Base-by-base conservation (phyloP, 75 land plant species). In the Selaginella tamariscina region DNA sequence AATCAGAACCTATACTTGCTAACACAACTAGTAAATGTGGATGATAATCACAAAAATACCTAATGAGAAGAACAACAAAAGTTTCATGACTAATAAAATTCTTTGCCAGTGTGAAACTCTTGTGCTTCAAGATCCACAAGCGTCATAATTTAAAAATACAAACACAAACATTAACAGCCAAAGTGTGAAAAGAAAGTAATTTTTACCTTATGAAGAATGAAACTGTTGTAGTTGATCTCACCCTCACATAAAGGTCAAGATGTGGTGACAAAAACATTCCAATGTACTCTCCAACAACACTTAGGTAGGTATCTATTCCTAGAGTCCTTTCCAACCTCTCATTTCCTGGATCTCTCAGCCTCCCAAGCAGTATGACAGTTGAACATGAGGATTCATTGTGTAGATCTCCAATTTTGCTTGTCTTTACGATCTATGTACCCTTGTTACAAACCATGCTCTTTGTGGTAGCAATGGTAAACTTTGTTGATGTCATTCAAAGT, bases 71-170 rank as follows among this genome's bases (percentile, higher is more conserved):
- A 59, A 9, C 62, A 2, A 59, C 5, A 15, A 23, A 59, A 59
- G 21, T 26, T 21, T 59, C 62, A 23, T 23, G 27, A n/a, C 23
- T 59, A 27, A 59, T 59, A 59, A 59, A 59, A 27, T 59, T 59
- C 5, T 59, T 59, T 21, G 27, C 21, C 62, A 59, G 23, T 8
- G 8, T 59, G 62, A 23, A 59, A 23, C 24, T 59, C 8, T 26
- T 26, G 26, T 59, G 62, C 26, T 26, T 59, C 62, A 59, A 59
- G 26, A 59, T 59, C n/a, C n/a, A 59, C n/a, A 59, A 59, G 21
- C 62, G 8, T 21, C 62, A 59, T 26, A 59, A 59, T 59, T 21
- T 59, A 59, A 59, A 59, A n/a, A 23, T 59, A 59, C 49, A 39
- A 39, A 39, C 23, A 59, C 24, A 27, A 59, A 23, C 26, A 59